A percentile compares a stretch with the other conserved stretches of the same genome.
Conservation (phyloP, 306 rosid genomes). For the Fragaria ananassa region DNA sequence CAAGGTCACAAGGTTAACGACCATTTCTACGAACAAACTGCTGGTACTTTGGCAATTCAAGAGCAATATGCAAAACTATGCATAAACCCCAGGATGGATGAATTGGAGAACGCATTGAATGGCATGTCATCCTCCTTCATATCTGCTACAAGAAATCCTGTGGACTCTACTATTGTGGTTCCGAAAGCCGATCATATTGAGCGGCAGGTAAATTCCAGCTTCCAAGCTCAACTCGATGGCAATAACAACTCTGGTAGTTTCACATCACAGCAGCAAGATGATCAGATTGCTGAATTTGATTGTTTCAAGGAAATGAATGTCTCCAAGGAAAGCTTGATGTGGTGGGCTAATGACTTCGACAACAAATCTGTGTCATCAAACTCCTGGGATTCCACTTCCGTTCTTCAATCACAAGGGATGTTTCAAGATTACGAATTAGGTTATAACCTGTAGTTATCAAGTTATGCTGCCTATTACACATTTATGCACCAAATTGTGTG, state of each 20-base stretch:
- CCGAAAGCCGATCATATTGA: constrained; percentile 26
- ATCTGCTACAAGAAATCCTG: constrained; percentile 17
- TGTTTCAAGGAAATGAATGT: constrained; percentile 59
- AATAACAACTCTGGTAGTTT: constrained; percentile 42
- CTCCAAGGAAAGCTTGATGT: constrained; percentile 51
- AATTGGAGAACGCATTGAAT: constrained; percentile 32
- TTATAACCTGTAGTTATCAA: constrained; percentile 42
- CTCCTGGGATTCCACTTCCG: constrained; percentile 72
- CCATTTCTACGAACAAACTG: constrained; percentile 21
- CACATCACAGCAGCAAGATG: constrained; percentile 21
- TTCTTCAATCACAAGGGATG: constrained; percentile 49
- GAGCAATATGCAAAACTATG: constrained; percentile 28
- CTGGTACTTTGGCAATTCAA: constrained; percentile 4
- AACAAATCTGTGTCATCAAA: constrained; percentile 64
- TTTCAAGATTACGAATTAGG: constrained; percentile 75
- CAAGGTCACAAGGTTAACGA: constrained; percentile 23
- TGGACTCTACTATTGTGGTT: constrained; percentile 25
- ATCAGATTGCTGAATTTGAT: constrained; percentile 54
- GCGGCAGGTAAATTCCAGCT: constrained; percentile 33
- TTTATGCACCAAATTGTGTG: not conserved
- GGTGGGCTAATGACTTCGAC: constrained; percentile 77
- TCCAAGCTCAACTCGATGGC: constrained; percentile 56
- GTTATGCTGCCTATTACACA: not conserved
- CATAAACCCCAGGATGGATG: constrained; percentile 21
- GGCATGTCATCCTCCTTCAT: constrained; percentile 20